Base-by-base conservation (phyloP, 257 asterid species). In the Przewalskia tangutica region DNA sequence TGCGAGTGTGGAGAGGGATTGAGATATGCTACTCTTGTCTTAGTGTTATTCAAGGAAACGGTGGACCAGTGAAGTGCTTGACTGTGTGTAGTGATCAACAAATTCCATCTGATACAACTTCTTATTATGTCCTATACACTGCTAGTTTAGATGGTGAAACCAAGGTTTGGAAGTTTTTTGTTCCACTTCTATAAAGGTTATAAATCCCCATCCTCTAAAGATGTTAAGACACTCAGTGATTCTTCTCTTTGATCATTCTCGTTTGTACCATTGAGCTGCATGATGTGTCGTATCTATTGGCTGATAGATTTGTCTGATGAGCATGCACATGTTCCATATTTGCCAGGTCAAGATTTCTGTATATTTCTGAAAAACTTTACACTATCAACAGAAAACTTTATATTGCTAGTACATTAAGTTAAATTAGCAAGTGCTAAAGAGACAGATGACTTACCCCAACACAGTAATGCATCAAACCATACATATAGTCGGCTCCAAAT, bases 61-160 rank as follows among this genome's bases (percentile, higher is more conserved):
- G 10, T 77, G 97, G 90, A 9, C 92, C 95, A 36, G 86, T 94
- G 16, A 94, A 91, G 90, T 91, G 97, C 85, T 82, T 94, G 56
- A 42, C 91, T 0, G 83, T 64, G 40, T 85, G 88, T 20, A 53
- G 71, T 53, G 90, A 90, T 82, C 77, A 54, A 59, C 38, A 83
- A 53, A 77, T 65, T 83, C 67, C 85, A 59, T 82, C 88, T 20
- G 88, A 88, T 68, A 81, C 80, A 40, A 38, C 79, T 44, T 81
- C 89, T 55, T 82, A 77, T 18, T 94, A 84, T 77, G 12, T 86
- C 42, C 77, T 94, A 16, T 92, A 89, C 60, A 94, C 88, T 90
- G 91, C 90, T 76, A 89, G 96, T 50, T 88, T 93, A 80, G 93
- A 92, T 84, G 85, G 90, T 86, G 94, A 94, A 77, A 88, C 89